Evolutionary conservation across 2,329 filamentous ascomycete species (phyloP).

Genomic region (Paecilomyces sp.): DNA sequence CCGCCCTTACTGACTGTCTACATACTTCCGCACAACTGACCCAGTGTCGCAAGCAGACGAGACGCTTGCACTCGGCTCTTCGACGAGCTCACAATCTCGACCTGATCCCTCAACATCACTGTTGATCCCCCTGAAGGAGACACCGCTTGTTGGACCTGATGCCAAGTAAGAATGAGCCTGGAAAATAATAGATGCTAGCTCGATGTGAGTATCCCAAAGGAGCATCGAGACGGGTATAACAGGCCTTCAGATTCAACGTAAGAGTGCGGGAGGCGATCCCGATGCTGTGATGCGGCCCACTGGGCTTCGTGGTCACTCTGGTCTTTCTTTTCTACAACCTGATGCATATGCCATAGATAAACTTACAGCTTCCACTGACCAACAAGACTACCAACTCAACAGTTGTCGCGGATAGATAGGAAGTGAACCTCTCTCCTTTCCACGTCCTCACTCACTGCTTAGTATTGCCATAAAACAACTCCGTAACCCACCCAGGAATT

Average conservation of each 20-base stretch:
- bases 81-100: background rate
- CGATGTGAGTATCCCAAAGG: background rate
- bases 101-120: background rate
- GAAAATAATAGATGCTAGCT: background rate
- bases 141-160: background rate
- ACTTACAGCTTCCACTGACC: background rate
- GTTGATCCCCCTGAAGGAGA: background rate
- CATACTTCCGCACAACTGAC: background rate
- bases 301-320: background rate
- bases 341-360: background rate
- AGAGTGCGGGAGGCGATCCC: background rate
- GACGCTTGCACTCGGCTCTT: background rate
- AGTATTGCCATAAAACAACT: background rate
- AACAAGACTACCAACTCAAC: background rate
- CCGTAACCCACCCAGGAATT: too few species aligned
- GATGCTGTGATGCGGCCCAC: background rate
- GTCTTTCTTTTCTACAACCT: background rate
- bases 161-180: background rate
- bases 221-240: background rate
- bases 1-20: background rate
- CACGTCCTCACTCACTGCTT: background rate
- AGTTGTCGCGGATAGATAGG: background rate
- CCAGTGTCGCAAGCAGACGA: background rate
- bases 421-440: background rate
- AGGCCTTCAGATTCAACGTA: background rate